These are phyloP conservation scores for Hordeum marinum DNA, from an alignment of 176 grass and related monocot genomes.

Conservation along the genomic window DNA sequence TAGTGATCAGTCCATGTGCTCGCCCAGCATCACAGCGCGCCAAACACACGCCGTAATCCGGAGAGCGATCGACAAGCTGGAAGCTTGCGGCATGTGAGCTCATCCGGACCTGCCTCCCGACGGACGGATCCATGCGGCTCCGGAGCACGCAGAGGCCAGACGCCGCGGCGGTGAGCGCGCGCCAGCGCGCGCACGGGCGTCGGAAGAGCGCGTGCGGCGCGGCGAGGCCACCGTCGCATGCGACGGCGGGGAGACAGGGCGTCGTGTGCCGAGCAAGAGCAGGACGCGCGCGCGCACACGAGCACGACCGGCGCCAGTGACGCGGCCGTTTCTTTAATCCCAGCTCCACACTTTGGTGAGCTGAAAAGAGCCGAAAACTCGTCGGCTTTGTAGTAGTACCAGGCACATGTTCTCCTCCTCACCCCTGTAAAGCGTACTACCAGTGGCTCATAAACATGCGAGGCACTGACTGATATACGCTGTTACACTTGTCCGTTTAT, in stretches of 20 bases:
- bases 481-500: background rate
- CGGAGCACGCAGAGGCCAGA: no score
- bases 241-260: conserved; percentile 25
- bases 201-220: background rate
- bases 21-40: background rate
- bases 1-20: background rate
- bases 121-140: no score
- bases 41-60: background rate
- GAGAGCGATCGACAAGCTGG: background rate
- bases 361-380: conserved; percentile 19
- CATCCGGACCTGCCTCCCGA: background rate
- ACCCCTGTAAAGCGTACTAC: conserved; percentile 29
- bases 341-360: conserved; percentile 12
- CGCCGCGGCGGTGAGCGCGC: no score
- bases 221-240: conserved; percentile 1
- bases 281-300: background rate
- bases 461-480: conserved; percentile 6
- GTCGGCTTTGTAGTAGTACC: background rate
- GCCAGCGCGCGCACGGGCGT: background rate
- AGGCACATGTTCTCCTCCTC: background rate
- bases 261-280: conserved; percentile 26
- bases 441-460: conserved; percentile 29
- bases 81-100: background rate
- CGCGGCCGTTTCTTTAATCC: conserved; percentile 19
- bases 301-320: background rate